A percentile compares a stretch with the other conserved stretches of the same genome.
These are phyloP conservation scores for Aspergillus brunneoviolaceus DNA, from an alignment of 2,329 filamentous ascomycete species.

Conservation along the genomic window DNA sequence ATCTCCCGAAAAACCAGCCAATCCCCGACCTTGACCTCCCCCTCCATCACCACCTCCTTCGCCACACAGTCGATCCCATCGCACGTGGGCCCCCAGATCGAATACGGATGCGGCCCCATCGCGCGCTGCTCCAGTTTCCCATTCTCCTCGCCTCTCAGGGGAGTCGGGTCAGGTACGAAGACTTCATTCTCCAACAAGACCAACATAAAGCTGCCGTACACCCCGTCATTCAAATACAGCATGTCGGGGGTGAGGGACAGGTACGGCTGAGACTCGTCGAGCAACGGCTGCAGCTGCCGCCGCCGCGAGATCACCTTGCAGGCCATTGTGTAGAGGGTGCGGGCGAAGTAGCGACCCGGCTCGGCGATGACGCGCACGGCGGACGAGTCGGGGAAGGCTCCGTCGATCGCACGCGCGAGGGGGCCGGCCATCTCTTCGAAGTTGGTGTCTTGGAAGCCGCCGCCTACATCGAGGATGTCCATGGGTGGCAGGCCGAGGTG, in stretches of 20 bases:
- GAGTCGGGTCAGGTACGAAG: neutral
- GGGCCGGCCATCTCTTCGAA: slow-evolving; percentile 21
- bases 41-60: slow-evolving; percentile 12
- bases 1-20: slow-evolving; percentile 31
- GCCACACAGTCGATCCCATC: slow-evolving; percentile 28
- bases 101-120: slow-evolving; percentile 20
- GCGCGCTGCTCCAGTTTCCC: neutral
- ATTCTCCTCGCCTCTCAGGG: neutral
- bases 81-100: slow-evolving; percentile 32
- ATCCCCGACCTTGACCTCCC: slow-evolving; percentile 24
- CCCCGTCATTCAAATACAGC: slow-evolving; percentile 31
- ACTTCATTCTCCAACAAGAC: neutral
- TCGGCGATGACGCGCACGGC: slow-evolving; percentile 21
- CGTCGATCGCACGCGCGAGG: neutral
- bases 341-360: slow-evolving; percentile 26
- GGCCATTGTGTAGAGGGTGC: slow-evolving; percentile 23
- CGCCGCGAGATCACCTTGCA: slow-evolving; percentile 25
- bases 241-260: slow-evolving; percentile 16
- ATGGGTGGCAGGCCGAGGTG: neutral
- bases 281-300: slow-evolving; percentile 7
- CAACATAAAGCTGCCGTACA: slow-evolving; percentile 24
- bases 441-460: slow-evolving; percentile 25
- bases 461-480: slow-evolving; percentile 28
- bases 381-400: neutral
- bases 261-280: neutral